Percentiles rank a stretch among this genome's conserved stretches.
Conservation (phyloP, 345 rosid genomes). For the Gossypium bickii region DNA sequence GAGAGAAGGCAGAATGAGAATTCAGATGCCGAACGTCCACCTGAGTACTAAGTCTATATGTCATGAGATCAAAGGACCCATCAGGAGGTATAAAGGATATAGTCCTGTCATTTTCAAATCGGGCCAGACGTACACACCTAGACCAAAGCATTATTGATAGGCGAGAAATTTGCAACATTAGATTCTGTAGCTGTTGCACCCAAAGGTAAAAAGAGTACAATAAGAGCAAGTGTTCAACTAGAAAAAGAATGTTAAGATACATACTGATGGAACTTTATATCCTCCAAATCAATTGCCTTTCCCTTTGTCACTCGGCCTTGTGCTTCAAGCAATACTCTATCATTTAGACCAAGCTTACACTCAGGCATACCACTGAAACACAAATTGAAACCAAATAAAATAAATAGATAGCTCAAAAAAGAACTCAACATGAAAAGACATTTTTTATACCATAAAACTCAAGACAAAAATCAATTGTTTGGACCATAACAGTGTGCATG, state of each 20-base stretch:
- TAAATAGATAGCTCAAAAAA: constrained; percentile 5
- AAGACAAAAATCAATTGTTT: not conserved
- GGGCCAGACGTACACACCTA: constrained; percentile 94
- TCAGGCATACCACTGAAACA: constrained; percentile 90
- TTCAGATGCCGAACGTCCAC: constrained; percentile 31
- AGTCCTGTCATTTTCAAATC: constrained; percentile 91
- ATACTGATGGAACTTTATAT: constrained; percentile 96
- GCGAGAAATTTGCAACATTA: constrained; percentile 1
- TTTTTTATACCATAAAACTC: not conserved
- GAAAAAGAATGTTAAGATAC: constrained; percentile 14
- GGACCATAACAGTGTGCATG: not conserved
- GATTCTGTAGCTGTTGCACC: constrained; percentile 4
- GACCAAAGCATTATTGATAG: constrained; percentile 13
- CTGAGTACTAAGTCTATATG: constrained; percentile 96
- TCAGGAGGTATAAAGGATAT: constrained; percentile 97
- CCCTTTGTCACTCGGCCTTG: constrained; percentile 94
- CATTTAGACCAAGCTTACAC: constrained; percentile 96
- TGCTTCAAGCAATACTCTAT: constrained; percentile 89
- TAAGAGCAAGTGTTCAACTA: constrained; percentile 5
- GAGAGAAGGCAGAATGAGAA: not conserved
- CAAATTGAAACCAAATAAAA: constrained; percentile 12
- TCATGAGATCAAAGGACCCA: constrained; percentile 97
- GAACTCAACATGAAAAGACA: constrained; percentile 2
- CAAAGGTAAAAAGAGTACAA: not conserved
- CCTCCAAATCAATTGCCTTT: constrained; percentile 95